Evolutionary conservation across 2,329 filamentous ascomycete species (phyloP), one percentile per base, ranked within the genome.

Genomic region (Emmonsia crescens): DNA sequence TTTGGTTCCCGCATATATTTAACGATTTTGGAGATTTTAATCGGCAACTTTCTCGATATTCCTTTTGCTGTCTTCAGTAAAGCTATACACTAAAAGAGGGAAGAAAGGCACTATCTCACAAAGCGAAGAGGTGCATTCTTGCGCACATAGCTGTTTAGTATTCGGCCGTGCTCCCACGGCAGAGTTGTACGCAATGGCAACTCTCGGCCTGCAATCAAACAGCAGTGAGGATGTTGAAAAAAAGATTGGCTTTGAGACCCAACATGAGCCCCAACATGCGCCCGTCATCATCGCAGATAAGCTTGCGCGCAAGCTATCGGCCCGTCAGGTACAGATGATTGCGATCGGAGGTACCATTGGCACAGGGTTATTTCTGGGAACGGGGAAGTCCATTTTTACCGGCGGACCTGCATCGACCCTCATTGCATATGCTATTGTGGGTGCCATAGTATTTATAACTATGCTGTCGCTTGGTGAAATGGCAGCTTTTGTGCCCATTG

Each of bases 271-370:
- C 46, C 61, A 52, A 12, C 48, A 33, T 5, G 48, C 44, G 1
- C 57, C 54, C 2, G 6, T 52, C 31, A 44, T 74, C 51, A 70
- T 71, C 29, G 74, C 76, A 2, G 80, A 84, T 66, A 75, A 74
- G 60, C 75, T 87, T 12, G 77, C 77, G 24, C 81, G 84, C 5
- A 79, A 81, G 49, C 76, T 86, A 14, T 83, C 82, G 2, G 75
- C 82, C 19, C 80, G 84, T n/a, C 85, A 87, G 70, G 82, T 87
- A 12, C 84, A 87, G 73, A 86, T 87, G 83, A 85, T 87, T 64
- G 85, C 85, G 51, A 77, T 78, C 61, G 76, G 74, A 5, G 76
- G 76, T 27, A 77, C 75, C 6, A 78, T 78, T 54, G 74, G 65
- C 9, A 86, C 84, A 0, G 84, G 84, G 2, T 72, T 87, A 3